These are phyloP conservation scores for Talaromyces pinophilus DNA, from an alignment of 2,329 filamentous ascomycete genomes.

Conservation along the genomic window DNA sequence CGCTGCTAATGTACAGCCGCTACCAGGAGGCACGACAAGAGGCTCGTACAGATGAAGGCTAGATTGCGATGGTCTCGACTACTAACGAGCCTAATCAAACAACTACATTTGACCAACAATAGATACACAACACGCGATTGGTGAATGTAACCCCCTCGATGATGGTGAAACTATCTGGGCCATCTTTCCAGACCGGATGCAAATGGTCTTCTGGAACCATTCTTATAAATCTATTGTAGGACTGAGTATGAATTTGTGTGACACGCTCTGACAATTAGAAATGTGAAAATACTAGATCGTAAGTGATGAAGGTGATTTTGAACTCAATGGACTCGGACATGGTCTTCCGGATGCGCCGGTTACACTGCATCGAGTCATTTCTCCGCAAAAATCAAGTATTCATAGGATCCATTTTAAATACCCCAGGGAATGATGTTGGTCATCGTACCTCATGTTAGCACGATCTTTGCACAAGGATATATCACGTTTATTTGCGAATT, in stretches of 20 bases:
- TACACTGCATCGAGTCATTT: background rate
- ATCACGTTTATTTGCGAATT: background rate
- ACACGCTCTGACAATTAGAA: background rate
- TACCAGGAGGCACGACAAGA: background rate
- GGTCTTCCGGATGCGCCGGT: background rate
- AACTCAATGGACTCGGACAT: background rate
- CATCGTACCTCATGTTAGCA: no score
- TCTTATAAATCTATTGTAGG: background rate
- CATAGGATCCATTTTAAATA: background rate
- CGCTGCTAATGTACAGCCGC: background rate
- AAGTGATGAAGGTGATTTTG: background rate
- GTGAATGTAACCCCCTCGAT: background rate
- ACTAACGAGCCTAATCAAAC: background rate
- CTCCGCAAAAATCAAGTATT: background rate
- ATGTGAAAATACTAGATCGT: no score
- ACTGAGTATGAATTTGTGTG: background rate
- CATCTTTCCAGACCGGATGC: background rate
- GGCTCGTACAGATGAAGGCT: background rate
- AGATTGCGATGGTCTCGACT: background rate
- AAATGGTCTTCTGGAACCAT: background rate
- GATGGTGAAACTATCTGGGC: background rate
- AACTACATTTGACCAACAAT: background rate
- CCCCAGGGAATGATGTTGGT: background rate
- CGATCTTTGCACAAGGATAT: background rate
- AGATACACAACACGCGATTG: no score